A percentile compares a stretch with the other conserved stretches of the same genome.
These are phyloP conservation scores for Hydnum rufescens DNA, from an alignment of 768 basidiomycete genomes.

Conservation along the genomic window DNA sequence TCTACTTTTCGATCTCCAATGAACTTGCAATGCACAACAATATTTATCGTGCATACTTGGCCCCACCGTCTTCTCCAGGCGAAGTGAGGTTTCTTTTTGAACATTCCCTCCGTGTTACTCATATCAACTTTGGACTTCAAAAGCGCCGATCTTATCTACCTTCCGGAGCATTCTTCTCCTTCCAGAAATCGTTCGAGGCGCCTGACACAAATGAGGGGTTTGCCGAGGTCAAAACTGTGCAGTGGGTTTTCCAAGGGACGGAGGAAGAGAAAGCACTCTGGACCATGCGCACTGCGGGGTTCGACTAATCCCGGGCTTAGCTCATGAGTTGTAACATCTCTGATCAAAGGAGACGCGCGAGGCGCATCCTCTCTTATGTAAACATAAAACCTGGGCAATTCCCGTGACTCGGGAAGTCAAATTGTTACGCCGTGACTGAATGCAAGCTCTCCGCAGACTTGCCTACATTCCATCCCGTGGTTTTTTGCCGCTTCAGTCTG, in stretches of 20 bases:
- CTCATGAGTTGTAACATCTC: too few relatives aligned
- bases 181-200: constrained; percentile 26
- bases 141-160: neutral
- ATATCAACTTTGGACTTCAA: neutral
- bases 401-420: too few relatives aligned
- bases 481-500: neutral
- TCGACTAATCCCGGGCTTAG: too few relatives aligned
- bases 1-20: constrained; percentile 52
- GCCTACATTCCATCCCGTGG: neutral
- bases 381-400: too few relatives aligned
- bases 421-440: neutral
- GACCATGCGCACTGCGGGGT: constrained; percentile 38
- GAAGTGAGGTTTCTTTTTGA: too few relatives aligned
- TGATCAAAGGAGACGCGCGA: too few relatives aligned
- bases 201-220: constrained; percentile 56
- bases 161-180: constrained; percentile 12
- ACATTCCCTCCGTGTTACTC: neutral
- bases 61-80: too few relatives aligned
- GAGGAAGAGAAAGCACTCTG: constrained; percentile 52
- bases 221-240: constrained; percentile 49
- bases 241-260: constrained; percentile 62
- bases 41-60: constrained; percentile 49
- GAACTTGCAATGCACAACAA: constrained; percentile 90
- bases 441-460: neutral
- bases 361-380: too few relatives aligned